Evolutionary conservation across 2,329 filamentous ascomycete species (phyloP).

Genomic region (Exserohilum turcica): DNA sequence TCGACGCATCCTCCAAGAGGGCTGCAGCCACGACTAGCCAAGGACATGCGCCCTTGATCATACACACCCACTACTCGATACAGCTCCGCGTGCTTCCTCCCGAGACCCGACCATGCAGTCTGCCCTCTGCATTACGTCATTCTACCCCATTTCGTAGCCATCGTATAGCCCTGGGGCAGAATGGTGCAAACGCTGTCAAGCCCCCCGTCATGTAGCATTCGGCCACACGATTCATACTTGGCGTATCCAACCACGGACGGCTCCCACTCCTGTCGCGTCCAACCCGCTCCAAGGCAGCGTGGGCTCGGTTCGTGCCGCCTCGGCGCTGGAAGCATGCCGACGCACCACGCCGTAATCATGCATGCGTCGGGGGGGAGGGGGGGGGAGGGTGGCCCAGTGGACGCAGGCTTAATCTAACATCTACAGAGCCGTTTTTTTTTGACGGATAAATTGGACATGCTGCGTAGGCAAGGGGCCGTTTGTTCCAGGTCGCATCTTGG

Average conservation of each 20-base stretch:
- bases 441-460: neutral
- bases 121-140: neutral
- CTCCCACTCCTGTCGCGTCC: neutral
- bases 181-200: neutral
- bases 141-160: neutral
- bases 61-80: too few relatives aligned
- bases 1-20: neutral
- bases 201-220: neutral
- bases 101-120: neutral
- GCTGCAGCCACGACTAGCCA: neutral
- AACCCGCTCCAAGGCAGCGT: neutral
- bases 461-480: neutral
- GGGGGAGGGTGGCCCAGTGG: neutral
- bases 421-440: neutral
- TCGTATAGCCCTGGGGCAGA: neutral
- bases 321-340: neutral
- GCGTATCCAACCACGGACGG: neutral
- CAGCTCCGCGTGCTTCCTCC: neutral
- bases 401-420: conserved; percentile 5
- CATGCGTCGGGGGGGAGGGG: too few relatives aligned
- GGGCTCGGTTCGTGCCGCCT: conserved; percentile 1
- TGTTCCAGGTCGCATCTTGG: neutral
- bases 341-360: conserved; percentile 10
- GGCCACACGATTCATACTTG: neutral
- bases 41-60: neutral